phyloP scores from a whole-genome alignment of 2,329 filamentous ascomycete genomes.

The Colletotrichum sp. region DNA sequence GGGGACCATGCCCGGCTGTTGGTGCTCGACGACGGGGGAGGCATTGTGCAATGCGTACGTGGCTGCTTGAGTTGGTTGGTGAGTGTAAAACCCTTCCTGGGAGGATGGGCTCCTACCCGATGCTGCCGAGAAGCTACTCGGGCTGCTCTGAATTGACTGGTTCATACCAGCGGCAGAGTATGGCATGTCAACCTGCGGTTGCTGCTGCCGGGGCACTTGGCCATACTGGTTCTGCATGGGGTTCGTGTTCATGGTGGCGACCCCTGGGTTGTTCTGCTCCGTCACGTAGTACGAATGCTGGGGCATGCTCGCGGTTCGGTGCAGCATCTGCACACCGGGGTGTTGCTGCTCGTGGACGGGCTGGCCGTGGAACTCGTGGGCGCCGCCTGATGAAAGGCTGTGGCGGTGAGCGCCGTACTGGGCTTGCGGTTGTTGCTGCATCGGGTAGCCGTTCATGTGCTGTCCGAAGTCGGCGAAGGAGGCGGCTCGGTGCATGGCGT shows the following conservation, averaged over 20 bases:
- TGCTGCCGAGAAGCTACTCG: slow-evolving; percentile 61
- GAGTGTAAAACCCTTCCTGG: slow-evolving; percentile 63
- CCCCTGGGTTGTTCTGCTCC: slow-evolving; percentile 65
- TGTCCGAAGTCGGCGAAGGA: slow-evolving; percentile 62
- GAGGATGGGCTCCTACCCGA: slow-evolving; percentile 59
- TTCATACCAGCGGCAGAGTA: slow-evolving; percentile 53
- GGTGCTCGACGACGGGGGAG: slow-evolving; percentile 51
- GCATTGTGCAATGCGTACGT: slow-evolving; percentile 53
- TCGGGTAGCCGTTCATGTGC: slow-evolving; percentile 49
- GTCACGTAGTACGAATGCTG: slow-evolving; percentile 60
- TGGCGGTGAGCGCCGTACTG: slow-evolving; percentile 50
- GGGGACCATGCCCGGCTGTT: slow-evolving; percentile 45
- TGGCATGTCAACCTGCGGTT: slow-evolving; percentile 50
- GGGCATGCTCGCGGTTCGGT: slow-evolving; percentile 52
- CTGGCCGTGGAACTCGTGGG: slow-evolving; percentile 49
- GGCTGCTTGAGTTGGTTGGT: slow-evolving; percentile 53
- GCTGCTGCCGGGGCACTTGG: slow-evolving; percentile 51
- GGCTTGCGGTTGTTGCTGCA: slow-evolving; percentile 39
- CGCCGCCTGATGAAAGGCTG: slow-evolving; percentile 46
- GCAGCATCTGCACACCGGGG: slow-evolving; percentile 50
- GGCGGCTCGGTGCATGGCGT: slow-evolving; percentile 54
- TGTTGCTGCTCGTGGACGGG: slow-evolving; percentile 49
- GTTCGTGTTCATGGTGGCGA: slow-evolving; percentile 65
- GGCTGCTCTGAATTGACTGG: slow-evolving; percentile 62
- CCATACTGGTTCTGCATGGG: slow-evolving; percentile 52